Base-by-base conservation (phyloP, 164 flowering plant species). In the Berberis vulgaris region DNA sequence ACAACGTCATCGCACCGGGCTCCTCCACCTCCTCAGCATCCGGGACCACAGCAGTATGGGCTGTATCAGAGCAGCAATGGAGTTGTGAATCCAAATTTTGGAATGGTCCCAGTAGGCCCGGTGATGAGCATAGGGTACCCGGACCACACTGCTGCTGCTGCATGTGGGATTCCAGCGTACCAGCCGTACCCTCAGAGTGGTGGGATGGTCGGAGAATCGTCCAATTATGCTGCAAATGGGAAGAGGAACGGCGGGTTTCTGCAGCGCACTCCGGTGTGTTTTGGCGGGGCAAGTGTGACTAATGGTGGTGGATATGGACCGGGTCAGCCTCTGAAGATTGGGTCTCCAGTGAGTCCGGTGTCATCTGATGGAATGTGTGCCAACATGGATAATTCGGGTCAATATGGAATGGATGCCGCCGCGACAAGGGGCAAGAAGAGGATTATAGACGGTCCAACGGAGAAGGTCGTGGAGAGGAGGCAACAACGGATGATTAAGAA, bases 401-500 rank as follows among this genome's bases (percentile, higher is more conserved):
- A 75, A 59, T 82, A 67, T 53, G 88, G 86, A 55, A 10, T 83
- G 71, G 91, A 83, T 26, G 64, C 86, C 72, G 78, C 81, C 7
- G 83, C 74, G 57, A 52, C 72, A 49, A 74, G 95, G 12, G 86
- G 87, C 8, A 64, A 91, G 65, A 91, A 86, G 76, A 74, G 90
- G 78, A 77, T 71, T 5, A 47, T 82, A 5, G 94, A 87, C 59
- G 94, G 96, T 10, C 94, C 95, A 3, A 86, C 83, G 47, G 98
- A 93, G 83, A 86, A 82, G 68, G 98, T 88, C 42, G 97, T 87
- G 74, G 98, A 90, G 77, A 83, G 97, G 72, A 70, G 98, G 55
- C 98, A 90, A 57, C 47, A 92, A 61, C 79, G 98, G 82, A 93
- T 93, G 98, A 93, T 93, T 64, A 93, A 93, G 83, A 93, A 93